Evolutionary conservation across 1,284 basidiomycete genomes (phyloP), one percentile per base, ranked within the genome.

Genomic region (Pterula multifida): DNA sequence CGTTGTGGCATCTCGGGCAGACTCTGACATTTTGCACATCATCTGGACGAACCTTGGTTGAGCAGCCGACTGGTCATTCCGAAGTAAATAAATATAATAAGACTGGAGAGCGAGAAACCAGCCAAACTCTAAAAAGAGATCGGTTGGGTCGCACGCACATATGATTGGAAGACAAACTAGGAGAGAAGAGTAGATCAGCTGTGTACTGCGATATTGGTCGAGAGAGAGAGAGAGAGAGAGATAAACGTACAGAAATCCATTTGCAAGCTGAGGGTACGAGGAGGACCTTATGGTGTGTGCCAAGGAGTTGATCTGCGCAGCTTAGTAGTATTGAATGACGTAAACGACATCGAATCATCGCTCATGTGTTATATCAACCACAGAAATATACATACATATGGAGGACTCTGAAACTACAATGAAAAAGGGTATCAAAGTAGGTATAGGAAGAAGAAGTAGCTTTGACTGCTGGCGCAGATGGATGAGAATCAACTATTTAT

Each of bases 1-100:
- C 68, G 28, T 76, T 77, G 52, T 74, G 61, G 50, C 74, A 77
- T 49, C 67, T 63, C 1, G 76, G 74, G 53, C 74, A 76, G 35
- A 78, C 56, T 32, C 75, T 64, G 17, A 68, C 56, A 2, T 61
- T 65, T 45, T 65, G 65, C 51, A 66, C 61, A 21, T 70, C 72
- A 15, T 70, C 65, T 4, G 71, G 65, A 45, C 68, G 69, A 50
- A 76, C 58, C 53, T 61, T 72, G 11, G 69, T 72, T 22, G 69
- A 64, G 56, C 74, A 73, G 13, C 76, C 74, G 46, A 76, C 76
- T 78, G 55, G 54, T 35, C 25, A 52, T n/a, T n/a, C n/a, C n/a
- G n/a, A n/a, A n/a, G n/a, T n/a, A n/a, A n/a, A n/a, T n/a, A n/a
- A n/a, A n/a, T n/a, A n/a, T n/a, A n/a, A n/a, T n/a, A n/a, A n/a